Conservation (phyloP, 1,139 yeast genomes). For the Candida anutae region DNA sequence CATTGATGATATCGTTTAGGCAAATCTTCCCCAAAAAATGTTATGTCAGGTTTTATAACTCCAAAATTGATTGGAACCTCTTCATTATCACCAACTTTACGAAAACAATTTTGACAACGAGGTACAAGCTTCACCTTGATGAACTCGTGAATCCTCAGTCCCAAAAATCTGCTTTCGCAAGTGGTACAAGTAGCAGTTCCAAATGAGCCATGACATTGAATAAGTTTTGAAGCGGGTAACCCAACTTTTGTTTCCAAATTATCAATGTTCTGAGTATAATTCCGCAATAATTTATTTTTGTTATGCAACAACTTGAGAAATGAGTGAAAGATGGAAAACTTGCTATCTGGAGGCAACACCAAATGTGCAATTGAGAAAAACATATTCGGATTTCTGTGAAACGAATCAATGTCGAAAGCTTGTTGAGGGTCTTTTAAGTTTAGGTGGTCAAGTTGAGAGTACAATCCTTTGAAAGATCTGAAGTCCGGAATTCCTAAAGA, state of each 20-base stretch:
- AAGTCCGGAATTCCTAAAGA: slow-evolving; percentile 93
- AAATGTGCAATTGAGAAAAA: slow-evolving; percentile 85
- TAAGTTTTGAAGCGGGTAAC: slow-evolving; percentile 54
- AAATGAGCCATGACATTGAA: slow-evolving; percentile 96
- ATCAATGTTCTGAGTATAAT: slow-evolving; percentile 93
- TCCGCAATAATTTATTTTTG: slow-evolving; percentile 70
- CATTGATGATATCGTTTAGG: slow-evolving; percentile 34
- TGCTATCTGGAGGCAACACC: slow-evolving; percentile 65
- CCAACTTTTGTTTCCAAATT: slow-evolving; percentile 88
- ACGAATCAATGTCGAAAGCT: slow-evolving; percentile 72
- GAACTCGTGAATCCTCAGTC: slow-evolving; percentile 55
- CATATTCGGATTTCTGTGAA: slow-evolving; percentile 69
- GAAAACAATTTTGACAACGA: slow-evolving; percentile 62
- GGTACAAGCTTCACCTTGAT: slow-evolving; percentile 61
- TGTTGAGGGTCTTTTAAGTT: slow-evolving; percentile 90
- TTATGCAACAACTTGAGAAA: slow-evolving; percentile 72
- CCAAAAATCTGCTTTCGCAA: slow-evolving; percentile 62
- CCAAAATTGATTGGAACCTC: slow-evolving; percentile 16
- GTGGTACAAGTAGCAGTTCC: slow-evolving; percentile 84
- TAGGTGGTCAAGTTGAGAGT: slow-evolving; percentile 52
- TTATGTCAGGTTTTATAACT: slow-evolving; percentile 89
- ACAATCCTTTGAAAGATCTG: slow-evolving; percentile 83
- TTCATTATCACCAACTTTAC: slow-evolving; percentile 10
- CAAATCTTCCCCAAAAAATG: slow-evolving; percentile 86
- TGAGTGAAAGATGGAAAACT: slow-evolving; percentile 76